phyloP scores from a whole-genome alignment of 2,329 filamentous ascomycete genomes.

The Trichoderma cornu-damae region DNA sequence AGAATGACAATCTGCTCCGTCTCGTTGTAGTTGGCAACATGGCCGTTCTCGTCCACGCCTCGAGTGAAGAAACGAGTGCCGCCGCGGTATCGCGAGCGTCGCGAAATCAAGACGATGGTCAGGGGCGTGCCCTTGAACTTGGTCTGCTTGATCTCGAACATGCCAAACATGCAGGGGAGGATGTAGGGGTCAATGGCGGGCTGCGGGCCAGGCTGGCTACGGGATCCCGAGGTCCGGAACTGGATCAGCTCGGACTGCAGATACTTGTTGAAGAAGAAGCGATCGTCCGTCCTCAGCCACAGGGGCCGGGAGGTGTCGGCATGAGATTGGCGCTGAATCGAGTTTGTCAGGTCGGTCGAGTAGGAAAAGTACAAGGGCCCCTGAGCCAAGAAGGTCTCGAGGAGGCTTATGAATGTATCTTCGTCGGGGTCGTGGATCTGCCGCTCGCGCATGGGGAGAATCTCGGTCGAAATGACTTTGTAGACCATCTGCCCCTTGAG shows the following conservation, averaged over 20 bases:
- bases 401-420: slow-evolving; percentile 78
- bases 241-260: slow-evolving; percentile 87
- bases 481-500: slow-evolving; percentile 96
- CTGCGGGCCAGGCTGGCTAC: slow-evolving; percentile 64
- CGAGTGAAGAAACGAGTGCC: slow-evolving; percentile 94
- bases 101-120: slow-evolving; percentile 81
- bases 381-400: slow-evolving; percentile 75
- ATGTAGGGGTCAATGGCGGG: slow-evolving; percentile 84
- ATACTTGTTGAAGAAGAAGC: slow-evolving; percentile 98
- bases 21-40: slow-evolving; percentile 99
- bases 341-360: slow-evolving; percentile 93
- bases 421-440: slow-evolving; percentile 89
- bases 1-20: slow-evolving; percentile 89
- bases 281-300: slow-evolving; percentile 90
- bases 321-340: slow-evolving; percentile 87
- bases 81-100: slow-evolving; percentile 79
- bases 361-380: slow-evolving; percentile 98
- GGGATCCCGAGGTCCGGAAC: slow-evolving; percentile 62
- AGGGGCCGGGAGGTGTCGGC: slow-evolving; percentile 66
- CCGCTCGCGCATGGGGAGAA: slow-evolving; percentile 88
- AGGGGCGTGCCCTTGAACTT: slow-evolving; percentile 78
- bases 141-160: slow-evolving; percentile 85
- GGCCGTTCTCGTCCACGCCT: slow-evolving; percentile 85
- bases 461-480: slow-evolving; percentile 84
- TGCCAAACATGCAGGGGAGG: slow-evolving; percentile 91